phyloP scores from a whole-genome alignment of 129 eudicot species.

The Helianthus annuus region HanXRQr2.0-SUNRISE NC_035446.2:156260147-156260646 shows the following conservation, averaged over 20 bases:
- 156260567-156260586: constrained; percentile 29
- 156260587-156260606: constrained; percentile 26
- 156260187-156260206: constrained; percentile 32
- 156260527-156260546: constrained; percentile 16
- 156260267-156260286: constrained; percentile 42
- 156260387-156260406: constrained; percentile 16
- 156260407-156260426: constrained; percentile 37
- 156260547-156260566: constrained; percentile 33
- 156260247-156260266: constrained; percentile 37
- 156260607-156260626: constrained; percentile 27
- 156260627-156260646: constrained; percentile 26
- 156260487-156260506: constrained; percentile 34
- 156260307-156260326: constrained; percentile 29
- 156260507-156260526: constrained; percentile 35
- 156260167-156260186: constrained; percentile 24
- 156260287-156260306: constrained; percentile 29
- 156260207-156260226: constrained; percentile 48
- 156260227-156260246: constrained; percentile 33
- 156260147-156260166: constrained; percentile 39
- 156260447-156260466: constrained; percentile 31
- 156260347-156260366: constrained; percentile 51
- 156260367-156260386: constrained; percentile 31
- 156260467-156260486: constrained; percentile 26
- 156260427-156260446: constrained; percentile 39
- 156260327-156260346: constrained; percentile 33